These are phyloP conservation scores for Cordyceps tenuipes DNA, from an alignment of 2,329 filamentous ascomycete genomes.

Conservation along the genomic window DNA sequence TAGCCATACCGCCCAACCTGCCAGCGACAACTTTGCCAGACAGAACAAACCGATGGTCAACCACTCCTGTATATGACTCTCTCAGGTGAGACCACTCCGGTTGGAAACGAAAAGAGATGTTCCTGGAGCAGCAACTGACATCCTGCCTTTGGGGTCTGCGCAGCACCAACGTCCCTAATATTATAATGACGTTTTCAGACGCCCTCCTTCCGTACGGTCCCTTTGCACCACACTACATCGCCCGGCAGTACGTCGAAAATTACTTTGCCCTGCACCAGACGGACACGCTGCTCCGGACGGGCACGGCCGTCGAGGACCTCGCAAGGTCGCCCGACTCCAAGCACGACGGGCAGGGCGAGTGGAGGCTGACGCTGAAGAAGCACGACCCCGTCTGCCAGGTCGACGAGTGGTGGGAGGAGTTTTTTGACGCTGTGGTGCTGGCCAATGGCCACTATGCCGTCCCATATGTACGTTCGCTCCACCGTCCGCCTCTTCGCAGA, in stretches of 20 bases:
- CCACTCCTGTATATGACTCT: constrained; percentile 43
- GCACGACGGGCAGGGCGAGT: constrained; percentile 20
- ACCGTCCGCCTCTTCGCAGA: neutral
- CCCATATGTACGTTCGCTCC: constrained; percentile 31
- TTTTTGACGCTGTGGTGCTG: constrained; percentile 36
- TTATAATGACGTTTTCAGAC: constrained; percentile 50
- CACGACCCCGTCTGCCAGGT: constrained; percentile 33
- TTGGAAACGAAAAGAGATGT: neutral
- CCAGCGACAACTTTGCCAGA: constrained; percentile 32
- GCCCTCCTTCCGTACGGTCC: constrained; percentile 44
- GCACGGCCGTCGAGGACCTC: constrained; percentile 45
- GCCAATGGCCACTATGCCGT: constrained; percentile 38
- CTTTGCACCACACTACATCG: constrained; percentile 46
- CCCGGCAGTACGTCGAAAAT: constrained; percentile 46
- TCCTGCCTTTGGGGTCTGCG: neutral
- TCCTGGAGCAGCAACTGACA: neutral
- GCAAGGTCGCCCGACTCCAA: constrained; percentile 21
- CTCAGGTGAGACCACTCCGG: constrained; percentile 34
- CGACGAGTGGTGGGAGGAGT: constrained; percentile 47
- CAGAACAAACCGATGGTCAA: constrained; percentile 34
- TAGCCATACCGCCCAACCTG: constrained; percentile 35
- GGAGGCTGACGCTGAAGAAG: constrained; percentile 40
- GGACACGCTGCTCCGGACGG: constrained; percentile 37
- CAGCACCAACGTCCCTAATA: constrained; percentile 48
- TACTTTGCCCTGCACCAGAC: constrained; percentile 44